These are phyloP conservation scores for Pseudomassariella vexata DNA, from an alignment of 2,329 filamentous ascomycete genomes.

Conservation along the genomic window DNA sequence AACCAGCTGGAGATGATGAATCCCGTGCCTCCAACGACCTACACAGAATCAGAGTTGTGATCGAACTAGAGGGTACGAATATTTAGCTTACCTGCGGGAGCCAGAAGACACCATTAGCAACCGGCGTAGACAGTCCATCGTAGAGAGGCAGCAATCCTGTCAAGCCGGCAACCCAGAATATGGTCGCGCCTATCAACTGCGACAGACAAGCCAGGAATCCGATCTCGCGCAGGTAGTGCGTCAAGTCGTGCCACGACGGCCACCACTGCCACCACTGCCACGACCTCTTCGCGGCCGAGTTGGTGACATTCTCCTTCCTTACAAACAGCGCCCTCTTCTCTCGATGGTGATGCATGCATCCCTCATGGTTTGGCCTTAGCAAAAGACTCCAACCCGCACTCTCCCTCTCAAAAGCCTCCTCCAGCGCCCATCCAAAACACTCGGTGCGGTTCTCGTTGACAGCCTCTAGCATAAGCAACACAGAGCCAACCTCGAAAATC, in stretches of 20 bases:
- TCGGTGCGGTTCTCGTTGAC: constrained; percentile 60
- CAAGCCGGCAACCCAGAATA: constrained; percentile 61
- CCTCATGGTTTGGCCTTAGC: constrained; percentile 9
- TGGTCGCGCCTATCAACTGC: constrained; percentile 52
- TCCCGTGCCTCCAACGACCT: constrained; percentile 56
- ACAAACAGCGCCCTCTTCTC: constrained; percentile 16
- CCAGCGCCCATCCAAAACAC: constrained; percentile 66
- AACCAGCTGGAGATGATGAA: constrained; percentile 54
- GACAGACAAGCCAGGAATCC: constrained; percentile 55
- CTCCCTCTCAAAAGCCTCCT: constrained; percentile 40
- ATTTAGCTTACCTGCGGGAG: constrained; percentile 49
- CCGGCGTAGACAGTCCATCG: constrained; percentile 36
- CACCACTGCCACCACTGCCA: constrained; percentile 58
- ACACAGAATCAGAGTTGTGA: constrained; percentile 29
- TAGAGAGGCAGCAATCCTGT: constrained; percentile 53
- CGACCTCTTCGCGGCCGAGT: constrained; percentile 11
- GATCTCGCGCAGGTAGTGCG: constrained; percentile 55
- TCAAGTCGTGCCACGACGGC: constrained; percentile 51
- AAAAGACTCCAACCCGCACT: constrained; percentile 13
- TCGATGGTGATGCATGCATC: constrained; percentile 21
- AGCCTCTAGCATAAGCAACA: constrained; percentile 60
- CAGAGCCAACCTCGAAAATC: constrained; percentile 58
- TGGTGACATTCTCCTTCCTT: not conserved
- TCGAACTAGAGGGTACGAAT: constrained; percentile 36
- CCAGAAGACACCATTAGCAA: constrained; percentile 54